A percentile compares a stretch with the other conserved stretches of the same genome.
Conservation (phyloP, 768 basidiomycete genomes). For the Leccinum boreale region DNA sequence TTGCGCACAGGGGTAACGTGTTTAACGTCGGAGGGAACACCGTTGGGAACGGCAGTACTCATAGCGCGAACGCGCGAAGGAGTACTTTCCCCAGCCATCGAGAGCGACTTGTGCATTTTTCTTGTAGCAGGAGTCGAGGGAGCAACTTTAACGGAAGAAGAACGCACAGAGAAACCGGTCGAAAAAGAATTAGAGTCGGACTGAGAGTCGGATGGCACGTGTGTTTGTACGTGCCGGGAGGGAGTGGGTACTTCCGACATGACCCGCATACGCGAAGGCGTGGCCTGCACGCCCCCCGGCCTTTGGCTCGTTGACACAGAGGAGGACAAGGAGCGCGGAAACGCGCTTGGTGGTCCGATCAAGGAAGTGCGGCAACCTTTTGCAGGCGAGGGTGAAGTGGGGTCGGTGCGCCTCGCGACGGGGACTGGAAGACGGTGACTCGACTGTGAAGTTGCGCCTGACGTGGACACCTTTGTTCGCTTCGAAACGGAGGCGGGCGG, state of each 20-base stretch:
- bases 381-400: constrained; percentile 28
- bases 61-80: constrained; percentile 16
- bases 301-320: constrained; percentile 17
- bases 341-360: constrained; percentile 28
- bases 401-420: constrained; percentile 23
- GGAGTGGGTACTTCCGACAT: constrained; percentile 39
- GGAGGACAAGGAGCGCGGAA: constrained; percentile 17
- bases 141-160: constrained; percentile 39
- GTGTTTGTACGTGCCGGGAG: constrained; percentile 23
- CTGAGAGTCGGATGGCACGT: constrained; percentile 21
- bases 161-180: constrained; percentile 17
- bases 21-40: constrained; percentile 5
- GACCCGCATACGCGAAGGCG: constrained; percentile 41
- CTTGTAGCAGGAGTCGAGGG: constrained; percentile 38
- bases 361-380: constrained; percentile 27
- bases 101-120: constrained; percentile 23
- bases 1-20: constrained; percentile 16
- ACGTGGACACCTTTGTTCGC: constrained; percentile 37
- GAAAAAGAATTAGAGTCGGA: constrained; percentile 27
- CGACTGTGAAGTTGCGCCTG: constrained; percentile 34
- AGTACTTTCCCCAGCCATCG: constrained; percentile 15
- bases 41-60: constrained; percentile 13
- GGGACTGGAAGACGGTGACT: constrained; percentile 41
- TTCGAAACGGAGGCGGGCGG: constrained; percentile 31
- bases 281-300: constrained; percentile 26